Evolutionary conservation across 192 early-diverging fungal genomes (phyloP).

Genomic region (Coemansia javaensis): DNA sequence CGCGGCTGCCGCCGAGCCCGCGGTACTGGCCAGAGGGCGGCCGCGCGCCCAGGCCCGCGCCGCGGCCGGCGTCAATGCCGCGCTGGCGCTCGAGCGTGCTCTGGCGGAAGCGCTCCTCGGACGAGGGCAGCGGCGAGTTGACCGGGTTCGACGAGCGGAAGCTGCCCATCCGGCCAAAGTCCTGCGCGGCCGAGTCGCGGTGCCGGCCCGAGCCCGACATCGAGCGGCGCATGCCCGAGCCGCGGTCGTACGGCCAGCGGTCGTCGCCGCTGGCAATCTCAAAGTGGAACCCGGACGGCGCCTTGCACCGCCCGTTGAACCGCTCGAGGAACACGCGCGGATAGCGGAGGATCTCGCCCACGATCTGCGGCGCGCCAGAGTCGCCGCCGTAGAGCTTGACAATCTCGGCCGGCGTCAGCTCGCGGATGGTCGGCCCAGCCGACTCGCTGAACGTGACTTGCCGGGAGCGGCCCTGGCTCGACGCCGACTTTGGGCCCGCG

Average conservation of each 20-base stretch:
- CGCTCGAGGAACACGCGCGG: slow-evolving; percentile 73
- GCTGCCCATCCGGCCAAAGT: slow-evolving; percentile 49
- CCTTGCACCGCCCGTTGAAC: slow-evolving; percentile 63
- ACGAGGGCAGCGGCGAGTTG: slow-evolving; percentile 20
- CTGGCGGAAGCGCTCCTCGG: slow-evolving; percentile 46
- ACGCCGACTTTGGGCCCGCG: slow-evolving; percentile 2
- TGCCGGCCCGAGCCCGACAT: slow-evolving; percentile 35
- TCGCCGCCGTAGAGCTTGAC: slow-evolving; percentile 53
- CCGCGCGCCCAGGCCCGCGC: slow-evolving; percentile 34
- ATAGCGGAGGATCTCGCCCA: slow-evolving; percentile 64
- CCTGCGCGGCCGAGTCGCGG: slow-evolving; percentile 22
- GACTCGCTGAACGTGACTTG: slow-evolving; percentile 49
- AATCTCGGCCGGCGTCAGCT: slow-evolving; percentile 38
- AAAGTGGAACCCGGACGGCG: slow-evolving; percentile 55
- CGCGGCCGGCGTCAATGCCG: slow-evolving; percentile 21
- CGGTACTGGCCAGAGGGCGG: slow-evolving; percentile 46
- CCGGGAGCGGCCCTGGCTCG: slow-evolving; percentile 33
- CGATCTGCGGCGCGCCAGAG: slow-evolving; percentile 35
- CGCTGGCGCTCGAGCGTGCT: slow-evolving; percentile 37
- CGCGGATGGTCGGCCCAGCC: slow-evolving; percentile 34
- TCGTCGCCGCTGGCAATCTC: slow-evolving; percentile 48
- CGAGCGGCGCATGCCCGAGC: slow-evolving; percentile 45
- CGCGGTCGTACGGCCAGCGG: slow-evolving; percentile 43
- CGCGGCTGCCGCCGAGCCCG: slow-evolving; percentile 52
- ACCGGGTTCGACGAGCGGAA: slow-evolving; percentile 34